Conservation (phyloP, 2,329 filamentous ascomycete species). For the Fusarium oligoseptatum region DNA sequence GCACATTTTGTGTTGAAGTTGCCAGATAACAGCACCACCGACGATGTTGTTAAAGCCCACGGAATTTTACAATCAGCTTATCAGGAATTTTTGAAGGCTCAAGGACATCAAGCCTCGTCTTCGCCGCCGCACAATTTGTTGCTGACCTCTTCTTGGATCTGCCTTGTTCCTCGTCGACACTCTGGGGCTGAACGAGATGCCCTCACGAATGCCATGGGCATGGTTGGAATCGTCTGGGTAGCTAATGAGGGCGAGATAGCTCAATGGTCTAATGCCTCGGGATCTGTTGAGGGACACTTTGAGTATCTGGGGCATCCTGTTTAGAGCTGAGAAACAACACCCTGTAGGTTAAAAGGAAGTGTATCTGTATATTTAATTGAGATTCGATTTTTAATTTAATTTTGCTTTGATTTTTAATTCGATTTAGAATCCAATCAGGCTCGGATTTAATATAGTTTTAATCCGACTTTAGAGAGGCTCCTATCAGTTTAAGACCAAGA, state of each 20-base stretch:
- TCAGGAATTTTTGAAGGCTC: background rate
- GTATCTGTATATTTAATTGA: no score
- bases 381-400: no score
- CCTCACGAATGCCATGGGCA: background rate
- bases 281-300: background rate
- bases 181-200: background rate
- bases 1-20: background rate
- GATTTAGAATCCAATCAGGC: accelerated
- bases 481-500: background rate
- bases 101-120: background rate
- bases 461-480: background rate
- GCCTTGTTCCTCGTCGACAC: background rate
- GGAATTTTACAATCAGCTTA: background rate
- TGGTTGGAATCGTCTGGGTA: background rate
- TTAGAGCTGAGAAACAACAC: background rate
- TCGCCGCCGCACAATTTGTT: background rate
- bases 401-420: background rate
- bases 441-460: background rate
- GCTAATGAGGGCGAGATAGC: background rate
- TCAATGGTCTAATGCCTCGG: background rate
- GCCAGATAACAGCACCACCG: background rate
- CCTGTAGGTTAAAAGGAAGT: no score
- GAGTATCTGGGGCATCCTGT: background rate
- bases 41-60: background rate
- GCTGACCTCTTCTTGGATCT: background rate